Evolutionary conservation across 495 filamentous ascomycete species (phyloP), one percentile per base, ranked within the genome.

Genomic region (Penicillium pancosmium): DNA sequence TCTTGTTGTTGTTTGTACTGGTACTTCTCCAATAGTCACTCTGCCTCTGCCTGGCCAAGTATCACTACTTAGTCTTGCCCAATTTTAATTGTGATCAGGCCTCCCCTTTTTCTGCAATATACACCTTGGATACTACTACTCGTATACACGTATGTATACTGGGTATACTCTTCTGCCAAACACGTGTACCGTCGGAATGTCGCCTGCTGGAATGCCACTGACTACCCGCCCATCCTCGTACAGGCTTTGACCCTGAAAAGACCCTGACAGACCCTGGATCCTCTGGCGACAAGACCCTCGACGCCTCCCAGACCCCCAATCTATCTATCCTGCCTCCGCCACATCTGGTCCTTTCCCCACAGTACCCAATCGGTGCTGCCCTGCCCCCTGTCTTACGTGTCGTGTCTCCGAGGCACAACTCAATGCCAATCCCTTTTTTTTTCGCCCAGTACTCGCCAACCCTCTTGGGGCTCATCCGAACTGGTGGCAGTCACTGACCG

Each of bases 351-450:
- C 27, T 15, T 58, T 63, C 60, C 57, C 64, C 60, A 63, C 61
- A 57, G 50, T 56, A 27, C 40, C 60, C 63, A 66, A 66, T 64
- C 60, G 61, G 55, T 49, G 56, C 44, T 55, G 18, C 27, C 25
- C 43, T 48, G 18, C 47, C 33, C 33, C 55, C 54, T 33, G 54
- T 60, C 61, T 66, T 63, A 66, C 64, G 64, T 61, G 59, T 55
- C 59, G 25, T 33, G 23, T 35, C 19, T 12, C 23, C 49, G 19
- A 18, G 49, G 49, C 46, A 48, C 46, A 27, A 11, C 46, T 27
- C 21, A 51, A 35, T 55, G 40, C 16, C 36, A 34, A 51, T 46
- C 54, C 54, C 50, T 47, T 53, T 51, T 31, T 31, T n/a, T 31
- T 48, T 25, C 47, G 47, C 47, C 41, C 41, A 44, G 41, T 18